Conservation (phyloP, 1,284 basidiomycete genomes). For the Cutaneotrichosporon sp. region DNA sequence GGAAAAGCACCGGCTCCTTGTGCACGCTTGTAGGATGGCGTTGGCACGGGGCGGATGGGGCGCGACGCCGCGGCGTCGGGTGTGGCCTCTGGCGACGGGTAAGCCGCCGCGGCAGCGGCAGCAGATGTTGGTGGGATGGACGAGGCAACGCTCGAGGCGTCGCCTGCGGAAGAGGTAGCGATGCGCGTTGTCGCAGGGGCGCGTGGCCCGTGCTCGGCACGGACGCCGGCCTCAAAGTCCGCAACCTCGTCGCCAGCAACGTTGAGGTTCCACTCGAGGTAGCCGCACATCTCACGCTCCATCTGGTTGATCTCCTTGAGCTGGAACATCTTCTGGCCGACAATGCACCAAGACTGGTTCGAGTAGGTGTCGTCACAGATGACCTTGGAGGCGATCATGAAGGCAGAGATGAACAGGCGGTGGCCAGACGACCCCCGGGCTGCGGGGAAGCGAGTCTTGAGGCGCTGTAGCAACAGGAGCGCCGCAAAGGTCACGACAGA, state of each 20-base stretch:
- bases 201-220: constrained; percentile 36
- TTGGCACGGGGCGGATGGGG: constrained; percentile 34
- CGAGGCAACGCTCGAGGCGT: constrained; percentile 12
- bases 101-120: constrained; percentile 18
- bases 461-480: constrained; percentile 72
- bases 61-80: constrained; percentile 32
- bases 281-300: constrained; percentile 89
- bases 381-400: constrained; percentile 67
- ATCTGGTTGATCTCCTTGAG: constrained; percentile 91
- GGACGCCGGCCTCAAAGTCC: constrained; percentile 37
- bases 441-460: constrained; percentile 86
- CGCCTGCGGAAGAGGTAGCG: constrained; percentile 8
- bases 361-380: constrained; percentile 95
- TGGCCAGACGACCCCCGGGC: constrained; percentile 88
- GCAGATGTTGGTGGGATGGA: background rate
- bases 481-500: constrained; percentile 76
- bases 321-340: constrained; percentile 85
- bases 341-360: constrained; percentile 92
- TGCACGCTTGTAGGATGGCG: constrained; percentile 19
- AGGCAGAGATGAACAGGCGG: constrained; percentile 82
- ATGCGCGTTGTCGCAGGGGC: constrained; percentile 20
- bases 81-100: constrained; percentile 45
- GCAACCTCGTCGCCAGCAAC: constrained; percentile 38
- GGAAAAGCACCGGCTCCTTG: constrained; percentile 12
- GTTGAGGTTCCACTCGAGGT: constrained; percentile 80